Conservation (phyloP, 2,329 filamentous ascomycete species). For the Colletotrichum nymphaeae region DNA sequence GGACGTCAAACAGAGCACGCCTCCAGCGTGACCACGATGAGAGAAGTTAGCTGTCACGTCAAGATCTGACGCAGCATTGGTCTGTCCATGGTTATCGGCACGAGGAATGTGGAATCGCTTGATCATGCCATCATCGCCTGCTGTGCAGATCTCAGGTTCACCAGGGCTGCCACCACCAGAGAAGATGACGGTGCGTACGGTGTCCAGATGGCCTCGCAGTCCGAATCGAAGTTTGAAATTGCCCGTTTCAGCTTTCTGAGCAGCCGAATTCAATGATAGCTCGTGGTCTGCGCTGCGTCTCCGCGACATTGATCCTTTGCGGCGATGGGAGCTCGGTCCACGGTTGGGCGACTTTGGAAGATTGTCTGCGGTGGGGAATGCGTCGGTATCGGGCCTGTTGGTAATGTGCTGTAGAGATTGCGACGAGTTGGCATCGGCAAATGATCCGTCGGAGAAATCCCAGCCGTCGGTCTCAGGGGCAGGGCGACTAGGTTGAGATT, state of each 20-base stretch:
- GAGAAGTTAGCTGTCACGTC: slow-evolving; percentile 96
- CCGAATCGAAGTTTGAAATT: slow-evolving; percentile 95
- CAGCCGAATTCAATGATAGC: slow-evolving; percentile 59
- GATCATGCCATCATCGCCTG: slow-evolving; percentile 93
- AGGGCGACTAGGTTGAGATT: slow-evolving; percentile 50
- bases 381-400: slow-evolving; percentile 85
- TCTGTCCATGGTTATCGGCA: slow-evolving; percentile 68
- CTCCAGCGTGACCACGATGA: slow-evolving; percentile 91
- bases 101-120: slow-evolving; percentile 97
- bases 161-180: slow-evolving; percentile 95
- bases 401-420: slow-evolving; percentile 58
- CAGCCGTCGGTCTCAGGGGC: slow-evolving; percentile 78
- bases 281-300: slow-evolving; percentile 78
- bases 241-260: slow-evolving; percentile 74
- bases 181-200: slow-evolving; percentile 94
- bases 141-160: slow-evolving; percentile 96
- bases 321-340: slow-evolving; percentile 75
- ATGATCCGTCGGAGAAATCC: slow-evolving; percentile 89
- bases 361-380: slow-evolving; percentile 85
- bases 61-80: slow-evolving; percentile 76
- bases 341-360: slow-evolving; percentile 84
- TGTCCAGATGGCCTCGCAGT: slow-evolving; percentile 90
- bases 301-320: slow-evolving; percentile 83
- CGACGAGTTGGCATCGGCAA: slow-evolving; percentile 63
- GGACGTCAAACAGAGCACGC: slow-evolving; percentile 86